Evolutionary conservation across 345 rosid genomes (phyloP), one percentile per base, ranked within the genome.

Genomic region (Gossypium herbaceum): DNA sequence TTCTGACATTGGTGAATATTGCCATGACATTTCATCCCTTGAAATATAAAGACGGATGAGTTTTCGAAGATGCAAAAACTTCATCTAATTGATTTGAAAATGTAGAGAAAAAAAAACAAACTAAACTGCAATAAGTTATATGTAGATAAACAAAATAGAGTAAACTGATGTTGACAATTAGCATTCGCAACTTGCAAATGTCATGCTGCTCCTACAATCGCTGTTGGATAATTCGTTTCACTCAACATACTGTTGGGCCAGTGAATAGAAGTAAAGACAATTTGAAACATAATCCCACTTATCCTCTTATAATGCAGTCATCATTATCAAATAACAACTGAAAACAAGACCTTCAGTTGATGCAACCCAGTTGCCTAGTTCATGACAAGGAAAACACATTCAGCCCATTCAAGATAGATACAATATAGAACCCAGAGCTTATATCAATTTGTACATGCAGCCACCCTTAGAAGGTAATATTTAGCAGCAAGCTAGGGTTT

Each of bases 1-100:
- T 79, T 95, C 98, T 52, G 93, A 93, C 97, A 93, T 93, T 22
- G 97, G 98, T 55, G 98, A 95, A 82, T 93, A 93, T 75, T 95
- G 96, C 77, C 87, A 77, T 15, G 94, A 71, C 81, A 91, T 60
- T 66, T 93, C 99, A 84, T 95, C 98, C 86, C 97, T 95, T 84
- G 34, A 78, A 74, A 39, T 7, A 51, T 10, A 29, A 20, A 2
- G 20, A 25, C n/a, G 20, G 16, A 57, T 47, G 48, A 47, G 39
- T 25, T 50, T 20, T n/a, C 25, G 48, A 24, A 76, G 52, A 51
- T 15, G 12, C 20, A 69, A 25, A 51, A 68, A 11, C 11, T 20
- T 29, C 3, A 54, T 56, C 61, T 41, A 5, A 19, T 11, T n/a
- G 7, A 57, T 34, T 19, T 19, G 17, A 20, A n/a, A 57, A 54